These are phyloP conservation scores for Ustilago bromivora DNA, from an alignment of 1,284 basidiomycete genomes.

Conservation along the genomic window DNA sequence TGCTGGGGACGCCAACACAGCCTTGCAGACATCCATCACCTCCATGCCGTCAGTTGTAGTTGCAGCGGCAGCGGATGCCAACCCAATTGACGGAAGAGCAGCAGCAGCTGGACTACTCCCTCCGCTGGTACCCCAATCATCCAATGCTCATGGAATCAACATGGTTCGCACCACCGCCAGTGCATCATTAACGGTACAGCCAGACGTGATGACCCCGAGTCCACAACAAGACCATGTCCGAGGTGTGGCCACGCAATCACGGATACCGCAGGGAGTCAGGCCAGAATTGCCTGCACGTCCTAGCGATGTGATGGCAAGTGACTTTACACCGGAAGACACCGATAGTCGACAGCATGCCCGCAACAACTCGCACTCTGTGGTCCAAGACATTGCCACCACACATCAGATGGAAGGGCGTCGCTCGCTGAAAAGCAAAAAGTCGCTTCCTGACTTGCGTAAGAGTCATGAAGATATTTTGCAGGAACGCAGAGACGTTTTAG, in stretches of 20 bases:
- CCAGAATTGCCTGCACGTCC: background rate
- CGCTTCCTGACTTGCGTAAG: conserved; percentile 84
- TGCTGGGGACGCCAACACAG: background rate
- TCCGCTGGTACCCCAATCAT: conserved; percentile 23
- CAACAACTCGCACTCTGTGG: conserved; percentile 58
- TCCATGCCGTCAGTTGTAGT: background rate
- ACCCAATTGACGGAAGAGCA: conserved; percentile 1
- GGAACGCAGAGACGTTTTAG: conserved; percentile 47
- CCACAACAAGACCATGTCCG: background rate
- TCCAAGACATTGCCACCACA: conserved; percentile 33
- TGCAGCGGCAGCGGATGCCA: background rate
- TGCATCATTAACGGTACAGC: background rate
- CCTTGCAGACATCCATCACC: background rate
- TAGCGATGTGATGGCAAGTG: background rate
- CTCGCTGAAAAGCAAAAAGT: conserved; percentile 73
- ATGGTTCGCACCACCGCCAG: background rate
- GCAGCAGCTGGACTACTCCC: conserved; percentile 23
- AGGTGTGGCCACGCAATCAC: background rate
- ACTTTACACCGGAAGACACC: conserved; percentile 4
- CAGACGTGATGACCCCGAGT: background rate
- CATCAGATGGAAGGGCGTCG: conserved; percentile 37
- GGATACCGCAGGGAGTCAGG: background rate
- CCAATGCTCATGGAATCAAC: background rate
- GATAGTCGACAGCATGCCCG: conserved; percentile 42
- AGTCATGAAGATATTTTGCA: conserved; percentile 70